phyloP scores from a whole-genome alignment of 495 filamentous ascomycete species.

The Neurospora hispaniola region DNA sequence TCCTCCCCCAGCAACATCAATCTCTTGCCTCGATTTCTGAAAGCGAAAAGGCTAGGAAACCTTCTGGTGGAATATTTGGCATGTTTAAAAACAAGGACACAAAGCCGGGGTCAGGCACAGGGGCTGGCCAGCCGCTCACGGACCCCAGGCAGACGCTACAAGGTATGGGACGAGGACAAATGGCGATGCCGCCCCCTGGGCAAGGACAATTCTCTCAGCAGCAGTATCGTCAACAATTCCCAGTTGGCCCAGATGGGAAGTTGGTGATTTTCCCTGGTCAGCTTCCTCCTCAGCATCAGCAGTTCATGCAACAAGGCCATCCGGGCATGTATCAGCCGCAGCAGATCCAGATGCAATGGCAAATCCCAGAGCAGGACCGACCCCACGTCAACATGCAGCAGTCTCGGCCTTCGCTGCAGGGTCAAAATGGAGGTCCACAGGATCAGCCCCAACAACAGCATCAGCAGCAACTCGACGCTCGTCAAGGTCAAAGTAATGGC shows the following conservation, averaged over 20 bases:
- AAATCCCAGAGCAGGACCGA: constrained; percentile 1
- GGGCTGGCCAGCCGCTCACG: background rate
- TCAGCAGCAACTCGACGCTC: constrained; percentile 1
- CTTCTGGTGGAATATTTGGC: constrained; percentile 19
- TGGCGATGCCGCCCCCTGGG: background rate
- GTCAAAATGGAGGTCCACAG: constrained; percentile 1
- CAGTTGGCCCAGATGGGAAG: constrained; percentile 20
- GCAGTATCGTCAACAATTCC: constrained; percentile 12
- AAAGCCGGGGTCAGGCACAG: background rate
- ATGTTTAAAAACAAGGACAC: constrained; percentile 15
- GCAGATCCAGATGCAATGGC: constrained; percentile 2
- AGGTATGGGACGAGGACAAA: constrained; percentile 6
- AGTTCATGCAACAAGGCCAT: constrained; percentile 1
- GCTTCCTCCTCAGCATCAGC: constrained; percentile 8
- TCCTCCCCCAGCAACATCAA: background rate
- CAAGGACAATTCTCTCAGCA: constrained; percentile 12
- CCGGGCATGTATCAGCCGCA: constrained; percentile 2
- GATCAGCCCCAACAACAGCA: background rate
- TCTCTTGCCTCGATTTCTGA: constrained; percentile 1
- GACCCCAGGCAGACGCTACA: background rate
- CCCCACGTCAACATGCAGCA: constrained; percentile 4
- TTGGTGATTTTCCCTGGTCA: constrained; percentile 12
- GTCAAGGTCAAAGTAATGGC: background rate
- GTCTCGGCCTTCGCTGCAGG: constrained; percentile 5
- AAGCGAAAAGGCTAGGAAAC: constrained; percentile 8